Evolutionary conservation across 2,329 filamentous ascomycete species (phyloP).

Genomic region (Ceratocystis ficicola): DNA sequence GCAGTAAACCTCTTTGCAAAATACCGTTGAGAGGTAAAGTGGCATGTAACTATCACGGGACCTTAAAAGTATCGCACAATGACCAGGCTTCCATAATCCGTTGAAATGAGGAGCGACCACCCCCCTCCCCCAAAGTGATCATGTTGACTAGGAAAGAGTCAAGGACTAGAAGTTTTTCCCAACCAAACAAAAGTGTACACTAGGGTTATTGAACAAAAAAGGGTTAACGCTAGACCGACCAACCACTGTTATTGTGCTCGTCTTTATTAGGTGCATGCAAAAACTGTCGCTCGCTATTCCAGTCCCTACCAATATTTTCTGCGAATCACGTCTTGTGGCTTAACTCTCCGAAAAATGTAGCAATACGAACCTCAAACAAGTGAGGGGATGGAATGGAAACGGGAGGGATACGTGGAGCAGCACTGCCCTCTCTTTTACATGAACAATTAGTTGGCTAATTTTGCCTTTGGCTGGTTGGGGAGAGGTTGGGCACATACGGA

Average conservation of each 20-base stretch:
- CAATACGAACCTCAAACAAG: conserved; percentile 9
- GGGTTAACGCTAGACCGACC: background rate
- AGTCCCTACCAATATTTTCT: background rate
- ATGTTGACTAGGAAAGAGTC: too few species aligned
- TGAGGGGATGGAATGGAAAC: background rate
- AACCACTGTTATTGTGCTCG: too few species aligned
- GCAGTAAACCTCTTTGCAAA: background rate
- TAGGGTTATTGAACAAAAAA: background rate
- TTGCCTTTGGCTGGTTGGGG: background rate
- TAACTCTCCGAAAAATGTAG: background rate
- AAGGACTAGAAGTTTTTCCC: too few species aligned
- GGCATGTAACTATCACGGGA: background rate
- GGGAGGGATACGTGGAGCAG: background rate
- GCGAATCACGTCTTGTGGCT: background rate
- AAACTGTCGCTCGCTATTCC: too few species aligned
- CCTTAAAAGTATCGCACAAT: background rate
- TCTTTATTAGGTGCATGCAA: conserved; percentile 4
- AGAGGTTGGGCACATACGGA: background rate
- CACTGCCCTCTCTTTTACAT: background rate
- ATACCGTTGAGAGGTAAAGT: background rate
- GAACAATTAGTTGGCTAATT: background rate
- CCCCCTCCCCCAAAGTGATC: too few species aligned
- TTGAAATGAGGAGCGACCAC: too few species aligned
- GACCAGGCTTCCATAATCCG: too few species aligned
- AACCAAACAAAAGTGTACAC: too few species aligned